Evolutionary conservation across 2,329 filamentous ascomycete genomes (phyloP).

Genomic region (Cladosporium sp.): DNA sequence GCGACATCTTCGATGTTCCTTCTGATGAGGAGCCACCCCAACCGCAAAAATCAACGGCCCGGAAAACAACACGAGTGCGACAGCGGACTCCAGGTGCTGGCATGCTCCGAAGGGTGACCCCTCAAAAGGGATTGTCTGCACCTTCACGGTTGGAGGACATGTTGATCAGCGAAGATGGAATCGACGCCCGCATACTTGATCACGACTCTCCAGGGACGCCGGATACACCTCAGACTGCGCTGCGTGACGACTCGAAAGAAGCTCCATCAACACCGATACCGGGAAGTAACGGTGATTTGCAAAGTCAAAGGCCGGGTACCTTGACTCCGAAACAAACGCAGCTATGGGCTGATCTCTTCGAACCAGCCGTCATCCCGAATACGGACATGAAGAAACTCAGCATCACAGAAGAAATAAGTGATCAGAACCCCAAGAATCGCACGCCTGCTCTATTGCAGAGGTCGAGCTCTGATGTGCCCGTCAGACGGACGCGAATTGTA

Average conservation of each 20-base stretch:
- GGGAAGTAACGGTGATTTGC: neutral
- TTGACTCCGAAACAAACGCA: constrained; percentile 31
- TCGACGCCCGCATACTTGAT: constrained; percentile 3
- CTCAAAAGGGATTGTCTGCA: constrained; percentile 26
- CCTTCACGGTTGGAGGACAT: constrained; percentile 29
- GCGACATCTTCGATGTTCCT: constrained; percentile 23
- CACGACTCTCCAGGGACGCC: constrained; percentile 16
- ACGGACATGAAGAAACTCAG: constrained; percentile 10
- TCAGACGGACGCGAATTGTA: constrained; percentile 23
- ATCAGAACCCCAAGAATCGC: neutral
- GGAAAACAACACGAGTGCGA: neutral
- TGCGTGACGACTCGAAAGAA: neutral
- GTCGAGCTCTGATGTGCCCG: constrained; percentile 8
- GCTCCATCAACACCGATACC: constrained; percentile 12
- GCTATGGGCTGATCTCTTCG: constrained; percentile 24
- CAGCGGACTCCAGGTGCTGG: constrained; percentile 13
- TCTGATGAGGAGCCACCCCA: constrained; percentile 14
- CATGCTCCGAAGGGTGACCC: constrained; percentile 16
- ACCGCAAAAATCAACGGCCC: neutral
- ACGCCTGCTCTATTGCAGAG: neutral
- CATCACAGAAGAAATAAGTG: neutral
- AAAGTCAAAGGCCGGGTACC: neutral
- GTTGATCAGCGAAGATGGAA: constrained; percentile 21
- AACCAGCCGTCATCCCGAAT: neutral
- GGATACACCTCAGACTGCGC: constrained; percentile 18